Base-by-base conservation (phyloP, 1,284 basidiomycete species). In the Takashimella tepidaria region DNA sequence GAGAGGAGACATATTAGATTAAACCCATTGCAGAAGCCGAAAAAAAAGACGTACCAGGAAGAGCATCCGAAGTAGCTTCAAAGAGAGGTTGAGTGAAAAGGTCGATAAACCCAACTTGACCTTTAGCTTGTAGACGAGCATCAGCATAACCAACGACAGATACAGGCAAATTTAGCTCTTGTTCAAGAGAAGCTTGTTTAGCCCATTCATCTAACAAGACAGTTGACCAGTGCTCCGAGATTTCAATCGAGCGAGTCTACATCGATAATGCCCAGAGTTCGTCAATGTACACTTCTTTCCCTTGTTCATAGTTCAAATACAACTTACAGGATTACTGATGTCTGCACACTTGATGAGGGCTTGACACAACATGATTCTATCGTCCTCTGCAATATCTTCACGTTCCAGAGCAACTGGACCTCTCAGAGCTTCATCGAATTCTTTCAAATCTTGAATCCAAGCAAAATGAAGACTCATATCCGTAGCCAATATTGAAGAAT, bases 321-420 rank as follows among this genome's bases (percentile, higher is more conserved):
- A 10, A 81, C 87, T 60, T 72, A 95, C 90, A 11, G 92, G 92
- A 73, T 97, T 97, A 70, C 89, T 92, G 68, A 97, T 97, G 76
- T 97, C 92, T 11, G 91, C 91, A 67, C 92, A 95, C 75, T 97
- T 97, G 74, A 97, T 86, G 49, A 97, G 78, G 3, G 88, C 88
- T 66, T 96, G 89, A 68, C 88, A 92, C n/a, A 92, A 74, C 53
- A 93, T 75, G 22, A 88, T 78, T 57, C 87, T 82, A 55, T 84
- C 80, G 54, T 78, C 76, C 41, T 68, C 68, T 5, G 44, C 21
- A 19, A 59, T 31, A 20, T 49, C 43, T 10, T 46, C 50, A 25
- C 54, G 51, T 19, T 57, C 50, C 2, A 22, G 13, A 0, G 43
- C 19, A 13, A 23, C 13, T 8, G 37, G 50, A 8, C 26, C 22